These are phyloP conservation scores for Phytophthora agathidicida DNA, from an alignment of 352 stramenopile species.

Conservation along the genomic window DNA sequence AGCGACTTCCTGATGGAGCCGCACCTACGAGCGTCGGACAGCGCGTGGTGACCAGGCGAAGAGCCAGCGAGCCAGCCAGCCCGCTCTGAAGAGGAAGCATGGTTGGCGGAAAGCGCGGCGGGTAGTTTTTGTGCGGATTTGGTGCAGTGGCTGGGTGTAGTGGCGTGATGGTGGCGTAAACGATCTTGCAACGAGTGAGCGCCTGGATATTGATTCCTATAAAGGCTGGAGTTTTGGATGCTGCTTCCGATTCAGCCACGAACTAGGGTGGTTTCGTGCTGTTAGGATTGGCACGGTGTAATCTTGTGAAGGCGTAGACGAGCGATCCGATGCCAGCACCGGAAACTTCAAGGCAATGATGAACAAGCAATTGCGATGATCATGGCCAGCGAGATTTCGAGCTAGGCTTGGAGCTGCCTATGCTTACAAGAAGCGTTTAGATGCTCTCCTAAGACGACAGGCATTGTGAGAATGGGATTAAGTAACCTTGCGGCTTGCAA, in stretches of 20 bases:
- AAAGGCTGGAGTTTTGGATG: not conserved
- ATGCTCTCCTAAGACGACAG: no score
- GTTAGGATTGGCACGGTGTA: no score
- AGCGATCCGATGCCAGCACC: no score
- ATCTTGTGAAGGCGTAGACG: no score
- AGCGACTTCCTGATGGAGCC: constrained; percentile 61
- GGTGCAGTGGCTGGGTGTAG: constrained; percentile 8
- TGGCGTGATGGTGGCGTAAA: constrained; percentile 20
- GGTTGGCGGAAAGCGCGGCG: constrained; percentile 1
- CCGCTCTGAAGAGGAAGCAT: not conserved
- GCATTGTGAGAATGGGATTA: no score
- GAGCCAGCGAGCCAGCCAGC: constrained; percentile 8
- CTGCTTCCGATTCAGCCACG: not conserved
- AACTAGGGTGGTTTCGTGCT: no score
- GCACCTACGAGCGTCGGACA: constrained; percentile 8
- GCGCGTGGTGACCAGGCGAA: constrained; percentile 1
- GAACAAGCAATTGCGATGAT: no score
- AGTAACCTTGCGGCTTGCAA: no score
- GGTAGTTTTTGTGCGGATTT: constrained; percentile 16
- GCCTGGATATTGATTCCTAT: constrained; percentile 25
- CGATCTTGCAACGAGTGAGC: constrained; percentile 7
- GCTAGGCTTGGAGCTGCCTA: no score
- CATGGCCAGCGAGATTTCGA: no score
- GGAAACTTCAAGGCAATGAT: no score
- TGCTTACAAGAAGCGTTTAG: no score